A percentile compares a stretch with the other conserved stretches of the same genome.
Evolutionary conservation across 2,329 filamentous ascomycete genomes (phyloP).

Genomic region (Penicillium sp.): DNA sequence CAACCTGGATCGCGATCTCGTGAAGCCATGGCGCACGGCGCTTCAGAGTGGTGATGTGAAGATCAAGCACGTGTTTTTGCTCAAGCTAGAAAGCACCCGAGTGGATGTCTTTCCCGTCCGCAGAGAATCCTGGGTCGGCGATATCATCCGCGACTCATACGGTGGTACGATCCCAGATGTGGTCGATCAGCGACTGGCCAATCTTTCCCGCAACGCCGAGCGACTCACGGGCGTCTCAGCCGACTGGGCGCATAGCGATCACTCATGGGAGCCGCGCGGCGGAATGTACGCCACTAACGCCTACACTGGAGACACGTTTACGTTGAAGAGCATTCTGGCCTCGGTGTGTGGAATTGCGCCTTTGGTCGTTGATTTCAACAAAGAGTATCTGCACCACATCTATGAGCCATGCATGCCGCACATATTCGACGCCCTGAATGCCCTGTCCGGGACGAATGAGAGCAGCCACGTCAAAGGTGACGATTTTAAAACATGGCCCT

Average conservation of each 20-base stretch:
- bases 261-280: constrained; percentile 23
- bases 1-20: constrained; percentile 32
- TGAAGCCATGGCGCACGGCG: constrained; percentile 18
- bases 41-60: constrained; percentile 19
- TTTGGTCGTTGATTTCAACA: constrained; percentile 38
- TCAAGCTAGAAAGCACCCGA: constrained; percentile 41
- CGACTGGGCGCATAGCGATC: constrained; percentile 10
- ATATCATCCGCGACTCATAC: constrained; percentile 31
- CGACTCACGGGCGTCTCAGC: constrained; percentile 15
- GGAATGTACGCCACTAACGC: constrained; percentile 37
- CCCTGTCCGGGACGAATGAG: constrained; percentile 2
- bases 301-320: constrained; percentile 38
- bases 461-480: constrained; percentile 7
- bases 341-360: constrained; percentile 38
- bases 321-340: constrained; percentile 39
- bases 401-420: constrained; percentile 42
- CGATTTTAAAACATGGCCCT: constrained; percentile 20
- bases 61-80: constrained; percentile 38
- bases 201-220: constrained; percentile 20
- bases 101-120: constrained; percentile 41
- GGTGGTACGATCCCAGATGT: constrained; percentile 28
- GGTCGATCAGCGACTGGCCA: constrained; percentile 19
- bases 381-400: constrained; percentile 35
- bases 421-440: constrained; percentile 15
- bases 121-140: constrained; percentile 29